These are phyloP conservation scores for Agastache rugosa DNA, from an alignment of 257 asterid genomes.

Conservation along the genomic window DNA sequence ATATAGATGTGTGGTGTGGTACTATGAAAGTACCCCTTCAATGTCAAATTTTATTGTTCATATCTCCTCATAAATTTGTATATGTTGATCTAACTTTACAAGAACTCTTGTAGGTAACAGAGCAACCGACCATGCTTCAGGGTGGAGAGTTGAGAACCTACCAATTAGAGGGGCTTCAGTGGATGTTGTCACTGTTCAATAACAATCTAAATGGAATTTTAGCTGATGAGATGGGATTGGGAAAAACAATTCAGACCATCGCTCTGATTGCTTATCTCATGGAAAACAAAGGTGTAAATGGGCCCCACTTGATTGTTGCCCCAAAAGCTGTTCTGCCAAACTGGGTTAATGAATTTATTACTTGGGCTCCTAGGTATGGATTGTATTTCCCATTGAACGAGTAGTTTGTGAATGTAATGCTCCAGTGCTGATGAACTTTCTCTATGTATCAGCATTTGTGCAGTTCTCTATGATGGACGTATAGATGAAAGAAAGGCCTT, in stretches of 20 bases:
- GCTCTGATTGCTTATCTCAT: constrained; percentile 90
- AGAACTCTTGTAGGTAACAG: constrained; percentile 70
- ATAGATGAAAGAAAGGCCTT: constrained; percentile 91
- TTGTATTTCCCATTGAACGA: constrained; percentile 9
- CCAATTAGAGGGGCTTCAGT: constrained; percentile 98
- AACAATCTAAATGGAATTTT: constrained; percentile 95
- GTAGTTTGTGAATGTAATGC: constrained; percentile 39
- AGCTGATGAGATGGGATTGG: constrained; percentile 99
- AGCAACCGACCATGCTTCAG: constrained; percentile 98
- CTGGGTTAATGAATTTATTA: constrained; percentile 85
- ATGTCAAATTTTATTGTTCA: constrained; percentile 20
- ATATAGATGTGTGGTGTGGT: not conserved
- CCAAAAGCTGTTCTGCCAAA: constrained; percentile 99
- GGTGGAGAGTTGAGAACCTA: constrained; percentile 95
- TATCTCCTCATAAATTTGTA: constrained; percentile 1
- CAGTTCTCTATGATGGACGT: constrained; percentile 96
- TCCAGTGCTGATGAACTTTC: constrained; percentile 41
- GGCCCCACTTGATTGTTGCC: constrained; percentile 99
- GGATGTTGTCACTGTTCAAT: constrained; percentile 98
- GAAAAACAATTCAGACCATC: constrained; percentile 96
- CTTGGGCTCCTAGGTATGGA: constrained; percentile 93
- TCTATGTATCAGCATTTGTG: constrained; percentile 67
- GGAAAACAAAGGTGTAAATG: constrained; percentile 90
- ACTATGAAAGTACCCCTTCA: not conserved
- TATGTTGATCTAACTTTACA: constrained; percentile 36